Evolutionary conservation across 129 eudicot genomes (phyloP).

Genomic region (Heracleum sosnowskyi): DNA sequence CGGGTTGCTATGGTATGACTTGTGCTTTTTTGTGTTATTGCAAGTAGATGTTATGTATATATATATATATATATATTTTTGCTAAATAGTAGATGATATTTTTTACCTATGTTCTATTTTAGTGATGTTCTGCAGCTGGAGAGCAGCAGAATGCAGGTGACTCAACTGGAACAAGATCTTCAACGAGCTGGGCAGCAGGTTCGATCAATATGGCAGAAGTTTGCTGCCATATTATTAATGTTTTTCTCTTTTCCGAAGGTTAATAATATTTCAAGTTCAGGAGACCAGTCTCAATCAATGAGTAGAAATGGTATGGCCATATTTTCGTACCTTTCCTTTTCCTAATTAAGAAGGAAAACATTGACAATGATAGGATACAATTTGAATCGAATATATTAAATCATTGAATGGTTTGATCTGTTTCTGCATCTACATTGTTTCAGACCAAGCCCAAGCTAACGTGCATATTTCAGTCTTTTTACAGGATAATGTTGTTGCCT

Average conservation of each 20-base stretch:
- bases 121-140: conserved; percentile 94
- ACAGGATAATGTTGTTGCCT: not conserved
- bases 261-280: conserved; percentile 78
- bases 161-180: conserved; percentile 96
- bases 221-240: conserved; percentile 11
- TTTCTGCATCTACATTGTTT: not conserved
- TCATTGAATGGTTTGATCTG: not conserved
- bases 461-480: not conserved
- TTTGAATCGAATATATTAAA: not conserved
- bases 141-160: conserved; percentile 91
- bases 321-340: not conserved
- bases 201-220: conserved; percentile 11
- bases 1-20: not conserved
- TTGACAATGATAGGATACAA: not conserved
- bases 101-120: not conserved
- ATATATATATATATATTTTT: no score
- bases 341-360: not conserved
- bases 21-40: not conserved
- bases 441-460: not conserved
- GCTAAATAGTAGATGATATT: not conserved
- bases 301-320: conserved; percentile 75
- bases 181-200: conserved; percentile 99
- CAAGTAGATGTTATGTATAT: no score
- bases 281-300: conserved; percentile 73
- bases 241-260: conserved; percentile 47